Conservation (phyloP, 129 eudicot genomes). For the Gnaphalium uliginosum region DNA sequence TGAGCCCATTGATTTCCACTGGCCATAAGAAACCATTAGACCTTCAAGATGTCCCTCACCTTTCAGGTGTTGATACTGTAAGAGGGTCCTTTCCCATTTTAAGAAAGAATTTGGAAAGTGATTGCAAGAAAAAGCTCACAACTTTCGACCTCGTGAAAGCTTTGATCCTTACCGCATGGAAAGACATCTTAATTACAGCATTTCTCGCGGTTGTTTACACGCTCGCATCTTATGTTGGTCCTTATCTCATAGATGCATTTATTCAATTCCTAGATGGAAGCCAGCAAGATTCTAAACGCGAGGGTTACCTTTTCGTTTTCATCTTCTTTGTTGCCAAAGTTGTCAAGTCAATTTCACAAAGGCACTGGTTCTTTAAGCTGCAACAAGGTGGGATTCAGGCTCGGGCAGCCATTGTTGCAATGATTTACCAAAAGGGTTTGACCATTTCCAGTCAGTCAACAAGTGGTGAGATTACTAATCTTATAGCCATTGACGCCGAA, state of each 20-base stretch:
- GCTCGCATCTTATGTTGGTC: constrained; percentile 77
- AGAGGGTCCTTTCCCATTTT: constrained; percentile 57
- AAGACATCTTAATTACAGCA: constrained; percentile 60
- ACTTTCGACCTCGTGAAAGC: constrained; percentile 59
- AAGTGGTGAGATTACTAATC: constrained; percentile 77
- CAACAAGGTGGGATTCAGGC: constrained; percentile 75
- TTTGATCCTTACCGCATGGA: constrained; percentile 57
- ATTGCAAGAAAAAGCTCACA: constrained; percentile 38
- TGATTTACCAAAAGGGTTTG: constrained; percentile 76
- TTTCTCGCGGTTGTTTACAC: constrained; percentile 49
- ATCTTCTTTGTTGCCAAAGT: constrained; percentile 68
- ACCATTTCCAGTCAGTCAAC: constrained; percentile 66
- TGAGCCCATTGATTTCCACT: constrained; percentile 54
- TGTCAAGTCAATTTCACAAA: constrained; percentile 61
- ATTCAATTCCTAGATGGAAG: constrained; percentile 72
- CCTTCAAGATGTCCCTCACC: constrained; percentile 85
- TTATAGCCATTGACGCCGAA: constrained; percentile 84
- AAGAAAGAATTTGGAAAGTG: constrained; percentile 32
- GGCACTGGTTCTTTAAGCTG: constrained; percentile 79
- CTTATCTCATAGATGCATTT: constrained; percentile 75
- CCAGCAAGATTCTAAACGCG: constrained; percentile 32
- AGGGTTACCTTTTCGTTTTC: constrained; percentile 64
- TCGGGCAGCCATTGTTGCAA: constrained; percentile 69
- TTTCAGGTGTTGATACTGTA: constrained; percentile 51
- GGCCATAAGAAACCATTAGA: constrained; percentile 72